Percentiles rank a stretch among this genome's conserved stretches.
Conservation (phyloP, 805 yeast genomes). For the Teunomyces panamensis region DNA sequence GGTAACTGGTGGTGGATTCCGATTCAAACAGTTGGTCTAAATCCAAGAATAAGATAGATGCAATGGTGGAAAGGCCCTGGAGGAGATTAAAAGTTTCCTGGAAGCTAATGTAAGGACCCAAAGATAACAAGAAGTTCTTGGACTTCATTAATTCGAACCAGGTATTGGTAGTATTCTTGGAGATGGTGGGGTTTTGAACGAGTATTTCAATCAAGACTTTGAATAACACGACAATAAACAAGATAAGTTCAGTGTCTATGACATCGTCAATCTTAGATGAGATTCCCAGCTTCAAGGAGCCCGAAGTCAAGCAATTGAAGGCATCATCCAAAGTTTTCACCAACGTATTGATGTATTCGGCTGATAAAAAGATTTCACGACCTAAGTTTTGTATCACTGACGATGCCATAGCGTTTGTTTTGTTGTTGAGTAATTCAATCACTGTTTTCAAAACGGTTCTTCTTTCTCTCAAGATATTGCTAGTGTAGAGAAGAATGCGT, state of each 20-base stretch:
- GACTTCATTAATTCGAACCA: slow-evolving; percentile 59
- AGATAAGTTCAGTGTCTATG: slow-evolving; percentile 26
- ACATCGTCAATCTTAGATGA: slow-evolving; percentile 19
- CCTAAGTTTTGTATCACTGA: slow-evolving; percentile 35
- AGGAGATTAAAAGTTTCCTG: slow-evolving; percentile 32
- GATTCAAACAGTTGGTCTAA: slow-evolving; percentile 47
- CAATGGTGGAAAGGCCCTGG: slow-evolving; percentile 46
- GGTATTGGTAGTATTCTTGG: slow-evolving; percentile 30
- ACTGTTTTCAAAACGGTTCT: slow-evolving; percentile 45
- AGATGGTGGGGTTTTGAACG: slow-evolving; percentile 33
- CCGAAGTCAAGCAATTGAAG: slow-evolving; percentile 8
- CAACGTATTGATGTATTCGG: slow-evolving; percentile 20
- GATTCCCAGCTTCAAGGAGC: slow-evolving; percentile 11
- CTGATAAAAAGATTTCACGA: slow-evolving; percentile 34
- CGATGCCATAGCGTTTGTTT: slow-evolving; percentile 18
- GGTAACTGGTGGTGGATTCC: slow-evolving; percentile 23
- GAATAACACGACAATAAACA: slow-evolving; percentile 31
- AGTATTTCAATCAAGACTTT: slow-evolving; percentile 40
- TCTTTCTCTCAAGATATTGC: slow-evolving; percentile 50
- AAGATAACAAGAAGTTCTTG: slow-evolving; percentile 21
- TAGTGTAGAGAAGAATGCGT: slow-evolving; percentile 32
- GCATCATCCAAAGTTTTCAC: slow-evolving; percentile 16
- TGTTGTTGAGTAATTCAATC: slow-evolving; percentile 23
- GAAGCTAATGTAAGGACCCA: slow-evolving; percentile 24
- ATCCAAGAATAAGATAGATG: slow-evolving; percentile 55